Conservation (phyloP, 23 red algal species). For the Gracilaria domingensis region DNA sequence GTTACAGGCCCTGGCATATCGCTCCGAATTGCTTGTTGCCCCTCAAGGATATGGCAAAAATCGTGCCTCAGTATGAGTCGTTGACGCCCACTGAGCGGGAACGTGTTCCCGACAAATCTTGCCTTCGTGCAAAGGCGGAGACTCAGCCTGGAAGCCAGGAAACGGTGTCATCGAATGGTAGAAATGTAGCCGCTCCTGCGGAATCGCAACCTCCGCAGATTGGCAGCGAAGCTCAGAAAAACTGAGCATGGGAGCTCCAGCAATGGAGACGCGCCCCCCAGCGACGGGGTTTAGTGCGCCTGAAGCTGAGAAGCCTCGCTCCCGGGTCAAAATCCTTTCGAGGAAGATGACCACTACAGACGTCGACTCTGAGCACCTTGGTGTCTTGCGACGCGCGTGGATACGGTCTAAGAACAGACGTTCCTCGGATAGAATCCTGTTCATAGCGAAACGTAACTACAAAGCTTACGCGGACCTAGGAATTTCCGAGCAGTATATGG, state of each 20-base stretch:
- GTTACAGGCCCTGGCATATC: slow-evolving; percentile 16
- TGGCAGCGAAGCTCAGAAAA: neutral
- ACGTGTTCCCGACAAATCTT: neutral
- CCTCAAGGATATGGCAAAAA: neutral
- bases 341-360: neutral
- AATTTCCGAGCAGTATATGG: neutral
- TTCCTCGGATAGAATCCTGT: neutral
- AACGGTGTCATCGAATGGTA: neutral
- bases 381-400: neutral
- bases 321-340: neutral
- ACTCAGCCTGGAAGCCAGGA: neutral
- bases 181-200: no score
- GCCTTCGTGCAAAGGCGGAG: neutral
- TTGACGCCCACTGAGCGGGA: slow-evolving; percentile 11
- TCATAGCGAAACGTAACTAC: neutral
- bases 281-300: neutral
- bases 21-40: slow-evolving; percentile 11
- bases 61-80: neutral
- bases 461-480: neutral
- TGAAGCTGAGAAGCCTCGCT: no score
- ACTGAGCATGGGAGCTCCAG: neutral
- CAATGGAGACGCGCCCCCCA: neutral
- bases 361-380: neutral
- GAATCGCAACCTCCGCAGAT: no score
- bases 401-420: neutral